Percentiles rank a stretch among this genome's conserved stretches.
phyloP scores from a whole-genome alignment of 352 stramenopile genomes.

The Aphanomyces stellatus region DNA sequence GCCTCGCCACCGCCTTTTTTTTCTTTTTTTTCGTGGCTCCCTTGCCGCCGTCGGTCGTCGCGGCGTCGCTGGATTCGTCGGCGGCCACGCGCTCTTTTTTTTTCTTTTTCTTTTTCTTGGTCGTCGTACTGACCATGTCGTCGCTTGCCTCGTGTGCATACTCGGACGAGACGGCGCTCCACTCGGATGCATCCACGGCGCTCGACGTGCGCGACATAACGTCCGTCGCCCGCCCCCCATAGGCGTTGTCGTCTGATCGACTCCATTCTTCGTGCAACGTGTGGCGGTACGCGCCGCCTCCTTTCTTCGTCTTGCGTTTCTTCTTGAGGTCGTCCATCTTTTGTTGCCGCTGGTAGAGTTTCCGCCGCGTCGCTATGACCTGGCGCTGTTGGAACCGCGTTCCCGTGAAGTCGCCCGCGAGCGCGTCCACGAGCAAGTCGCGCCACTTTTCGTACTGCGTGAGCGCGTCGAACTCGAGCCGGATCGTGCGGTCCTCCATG shows the following conservation, averaged over 20 bases:
- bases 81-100: no score
- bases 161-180: neutral
- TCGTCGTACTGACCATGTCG: neutral
- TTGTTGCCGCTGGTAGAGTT: neutral
- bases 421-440: constrained; percentile 7
- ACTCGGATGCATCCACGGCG: neutral
- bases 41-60: neutral
- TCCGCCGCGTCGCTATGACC: neutral
- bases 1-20: neutral
- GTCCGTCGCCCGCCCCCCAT: no score
- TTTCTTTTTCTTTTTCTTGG: constrained; percentile 5
- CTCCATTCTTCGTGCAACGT: no score
- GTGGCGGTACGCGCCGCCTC: neutral
- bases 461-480: constrained; percentile 10
- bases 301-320: constrained; percentile 2
- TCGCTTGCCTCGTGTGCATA: neutral
- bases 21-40: neutral
- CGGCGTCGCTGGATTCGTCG: neutral
- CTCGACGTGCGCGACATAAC: neutral
- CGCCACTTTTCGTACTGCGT: constrained; percentile 12
- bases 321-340: constrained; percentile 5
- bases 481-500: neutral
- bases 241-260: no score
- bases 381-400: neutral
- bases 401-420: neutral